A percentile compares a stretch with the other conserved stretches of the same genome.
phyloP scores from a whole-genome alignment of 345 rosid species.

The Sonneratia caseolaris region DNA sequence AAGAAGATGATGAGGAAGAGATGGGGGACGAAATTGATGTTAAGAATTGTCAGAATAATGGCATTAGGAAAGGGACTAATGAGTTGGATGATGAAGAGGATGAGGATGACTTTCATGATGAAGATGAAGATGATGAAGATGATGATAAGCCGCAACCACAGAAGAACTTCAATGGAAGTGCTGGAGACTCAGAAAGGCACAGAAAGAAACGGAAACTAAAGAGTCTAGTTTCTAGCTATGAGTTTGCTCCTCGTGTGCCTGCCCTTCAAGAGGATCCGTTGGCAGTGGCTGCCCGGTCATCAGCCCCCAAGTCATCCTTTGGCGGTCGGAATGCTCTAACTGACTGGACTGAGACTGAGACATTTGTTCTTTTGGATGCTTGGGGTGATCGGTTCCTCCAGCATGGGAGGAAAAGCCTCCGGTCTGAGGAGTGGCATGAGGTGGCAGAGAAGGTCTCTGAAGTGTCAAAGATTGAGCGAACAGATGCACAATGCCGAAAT shows the following conservation, averaged over 20 bases:
- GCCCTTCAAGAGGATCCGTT: constrained; percentile 1
- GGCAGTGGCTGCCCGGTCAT: constrained; percentile 12
- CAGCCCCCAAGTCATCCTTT: constrained; percentile 31
- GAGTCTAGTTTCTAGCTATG: constrained; percentile 64
- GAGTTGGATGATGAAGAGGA: constrained; percentile 30
- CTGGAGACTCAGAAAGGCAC: constrained; percentile 36
- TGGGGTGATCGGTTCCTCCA: constrained; percentile 95
- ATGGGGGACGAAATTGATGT: constrained; percentile 7
- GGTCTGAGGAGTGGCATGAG: constrained; percentile 90
- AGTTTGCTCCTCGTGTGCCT: constrained; percentile 72
- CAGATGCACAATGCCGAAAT: constrained; percentile 81
- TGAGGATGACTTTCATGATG: constrained; percentile 17
- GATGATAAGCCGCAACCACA: constrained; percentile 24
- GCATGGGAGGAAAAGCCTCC: constrained; percentile 80
- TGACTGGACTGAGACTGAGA: constrained; percentile 90
- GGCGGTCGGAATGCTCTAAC: constrained; percentile 54
- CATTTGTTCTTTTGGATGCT: constrained; percentile 68
- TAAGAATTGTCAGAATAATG: not conserved
- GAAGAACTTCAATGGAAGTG: constrained; percentile 18
- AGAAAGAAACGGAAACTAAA: constrained; percentile 67
- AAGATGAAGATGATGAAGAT: constrained; percentile 10
- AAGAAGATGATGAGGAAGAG: constrained; percentile 24
- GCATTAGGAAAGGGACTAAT: not conserved
- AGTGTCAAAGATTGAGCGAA: constrained; percentile 56
- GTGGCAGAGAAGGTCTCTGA: constrained; percentile 92